These are phyloP conservation scores for Hypoxylon sp. DNA, from an alignment of 2,329 filamentous ascomycete species.

Conservation along the genomic window DNA sequence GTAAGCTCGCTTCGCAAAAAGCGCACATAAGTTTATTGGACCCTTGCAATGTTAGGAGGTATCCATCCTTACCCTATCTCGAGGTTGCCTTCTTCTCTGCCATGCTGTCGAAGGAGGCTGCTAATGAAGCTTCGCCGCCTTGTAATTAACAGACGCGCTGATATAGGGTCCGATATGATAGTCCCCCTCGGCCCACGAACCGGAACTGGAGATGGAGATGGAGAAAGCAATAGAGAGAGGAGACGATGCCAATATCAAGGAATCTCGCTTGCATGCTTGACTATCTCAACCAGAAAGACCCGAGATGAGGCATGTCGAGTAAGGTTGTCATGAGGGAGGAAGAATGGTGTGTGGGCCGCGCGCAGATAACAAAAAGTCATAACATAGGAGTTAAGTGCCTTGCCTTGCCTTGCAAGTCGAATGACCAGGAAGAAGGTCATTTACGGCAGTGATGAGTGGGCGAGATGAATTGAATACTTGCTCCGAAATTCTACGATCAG, in stretches of 20 bases:
- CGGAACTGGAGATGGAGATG: slow-evolving; percentile 46
- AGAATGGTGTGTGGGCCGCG: slow-evolving; percentile 38
- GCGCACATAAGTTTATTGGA: slow-evolving; percentile 48
- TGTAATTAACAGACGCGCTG: slow-evolving; percentile 43
- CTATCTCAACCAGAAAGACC: slow-evolving; percentile 42
- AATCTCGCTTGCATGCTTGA: slow-evolving; percentile 46
- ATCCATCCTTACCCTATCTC: slow-evolving; percentile 34
- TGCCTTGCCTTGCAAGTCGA: slow-evolving; percentile 28
- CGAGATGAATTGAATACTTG: slow-evolving; percentile 25
- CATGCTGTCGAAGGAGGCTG: slow-evolving; percentile 32
- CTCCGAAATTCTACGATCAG: slow-evolving; percentile 32
- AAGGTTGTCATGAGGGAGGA: slow-evolving; percentile 33
- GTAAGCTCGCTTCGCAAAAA: slow-evolving; percentile 60
- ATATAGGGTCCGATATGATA: slow-evolving; percentile 49
- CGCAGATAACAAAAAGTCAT: slow-evolving; percentile 38
- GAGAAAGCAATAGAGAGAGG: slow-evolving; percentile 41
- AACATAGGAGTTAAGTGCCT: slow-evolving; percentile 21
- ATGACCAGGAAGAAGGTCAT: slow-evolving; percentile 27
- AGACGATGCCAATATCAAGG: slow-evolving; percentile 49
- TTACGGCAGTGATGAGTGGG: slow-evolving; percentile 31
- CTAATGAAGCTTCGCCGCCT: slow-evolving; percentile 40
- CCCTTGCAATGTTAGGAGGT: slow-evolving; percentile 36
- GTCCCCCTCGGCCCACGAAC: slow-evolving; percentile 45
- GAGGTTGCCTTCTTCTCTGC: slow-evolving; percentile 27
- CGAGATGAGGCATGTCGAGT: slow-evolving; percentile 42